Conservation (phyloP, 768 basidiomycete genomes). For the Rhodotorula taiwanensis region DNA sequence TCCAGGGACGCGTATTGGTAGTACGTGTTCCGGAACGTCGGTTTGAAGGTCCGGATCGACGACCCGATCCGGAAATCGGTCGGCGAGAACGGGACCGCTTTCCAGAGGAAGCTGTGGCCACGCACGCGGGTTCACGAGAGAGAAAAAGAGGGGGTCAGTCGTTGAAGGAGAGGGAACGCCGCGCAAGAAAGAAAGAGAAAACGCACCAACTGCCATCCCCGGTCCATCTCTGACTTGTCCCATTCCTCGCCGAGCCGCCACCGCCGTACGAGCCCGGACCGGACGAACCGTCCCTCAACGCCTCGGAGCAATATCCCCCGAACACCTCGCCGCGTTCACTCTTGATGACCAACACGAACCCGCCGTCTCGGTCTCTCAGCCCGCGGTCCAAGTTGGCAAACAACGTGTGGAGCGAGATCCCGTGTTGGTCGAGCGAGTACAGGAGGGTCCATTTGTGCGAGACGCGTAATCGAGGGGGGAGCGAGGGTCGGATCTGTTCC, state of each 20-base stretch:
- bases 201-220: constrained; percentile 79
- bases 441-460: constrained; percentile 66
- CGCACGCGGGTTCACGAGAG: not conserved
- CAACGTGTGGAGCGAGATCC: constrained; percentile 81
- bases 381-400: constrained; percentile 50
- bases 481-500: constrained; percentile 61
- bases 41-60: constrained; percentile 59
- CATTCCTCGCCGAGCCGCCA: no score
- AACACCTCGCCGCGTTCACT: constrained; percentile 63
- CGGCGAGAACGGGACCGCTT: constrained; percentile 37
- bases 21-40: constrained; percentile 86
- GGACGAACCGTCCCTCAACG: constrained; percentile 57
- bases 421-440: constrained; percentile 90
- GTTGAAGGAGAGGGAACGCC: not conserved
- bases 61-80: constrained; percentile 36
- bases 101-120: constrained; percentile 65
- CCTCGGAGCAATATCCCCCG: constrained; percentile 77
- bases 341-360: constrained; percentile 57
- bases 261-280: no score
- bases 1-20: constrained; percentile 69
- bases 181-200: not conserved
- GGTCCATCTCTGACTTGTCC: constrained; percentile 62
- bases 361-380: constrained; percentile 46
- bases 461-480: constrained; percentile 68
- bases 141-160: no score